Evolutionary conservation across 768 basidiomycete genomes (phyloP).

Genomic region (Russula compacta): DNA sequence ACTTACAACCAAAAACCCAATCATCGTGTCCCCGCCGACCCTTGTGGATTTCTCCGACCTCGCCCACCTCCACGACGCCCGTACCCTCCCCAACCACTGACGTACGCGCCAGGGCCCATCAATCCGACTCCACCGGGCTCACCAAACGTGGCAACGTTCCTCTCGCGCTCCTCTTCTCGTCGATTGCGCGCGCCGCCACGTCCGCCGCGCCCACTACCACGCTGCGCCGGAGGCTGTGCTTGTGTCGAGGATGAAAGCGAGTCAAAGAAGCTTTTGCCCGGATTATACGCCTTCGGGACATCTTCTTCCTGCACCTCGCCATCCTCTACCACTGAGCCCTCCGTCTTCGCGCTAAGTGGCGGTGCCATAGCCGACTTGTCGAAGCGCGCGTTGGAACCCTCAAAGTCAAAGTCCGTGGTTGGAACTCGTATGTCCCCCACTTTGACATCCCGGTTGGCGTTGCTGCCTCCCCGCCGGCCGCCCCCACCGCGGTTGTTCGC

Average conservation of each 20-base stretch:
- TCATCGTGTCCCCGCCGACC: constrained; percentile 18
- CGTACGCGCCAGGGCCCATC: constrained; percentile 70
- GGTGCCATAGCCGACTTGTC: constrained; percentile 53
- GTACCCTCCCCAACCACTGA: constrained; percentile 70
- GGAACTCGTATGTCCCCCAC: constrained; percentile 47
- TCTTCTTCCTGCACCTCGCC: constrained; percentile 30
- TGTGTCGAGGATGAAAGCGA: constrained; percentile 45
- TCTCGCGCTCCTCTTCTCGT: constrained; percentile 75
- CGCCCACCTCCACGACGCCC: constrained; percentile 42
- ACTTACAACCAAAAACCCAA: background rate
- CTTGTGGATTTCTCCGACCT: constrained; percentile 29
- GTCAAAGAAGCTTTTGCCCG: constrained; percentile 75
- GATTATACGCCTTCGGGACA: constrained; percentile 54
- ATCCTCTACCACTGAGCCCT: constrained; percentile 28
- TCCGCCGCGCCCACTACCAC: constrained; percentile 37
- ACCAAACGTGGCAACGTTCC: constrained; percentile 81
- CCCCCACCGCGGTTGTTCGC: constrained; percentile 32
- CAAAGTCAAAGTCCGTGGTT: constrained; percentile 74
- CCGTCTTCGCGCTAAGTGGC: constrained; percentile 21
- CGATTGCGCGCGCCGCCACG: constrained; percentile 53
- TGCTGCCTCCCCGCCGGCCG: constrained; percentile 20
- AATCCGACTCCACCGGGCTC: constrained; percentile 74
- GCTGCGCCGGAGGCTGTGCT: constrained; percentile 26
- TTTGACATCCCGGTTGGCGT: constrained; percentile 23
- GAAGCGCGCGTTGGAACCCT: constrained; percentile 67